These are phyloP conservation scores for Xylaria curta DNA, from an alignment of 495 filamentous ascomycete species.

Conservation along the genomic window DNA sequence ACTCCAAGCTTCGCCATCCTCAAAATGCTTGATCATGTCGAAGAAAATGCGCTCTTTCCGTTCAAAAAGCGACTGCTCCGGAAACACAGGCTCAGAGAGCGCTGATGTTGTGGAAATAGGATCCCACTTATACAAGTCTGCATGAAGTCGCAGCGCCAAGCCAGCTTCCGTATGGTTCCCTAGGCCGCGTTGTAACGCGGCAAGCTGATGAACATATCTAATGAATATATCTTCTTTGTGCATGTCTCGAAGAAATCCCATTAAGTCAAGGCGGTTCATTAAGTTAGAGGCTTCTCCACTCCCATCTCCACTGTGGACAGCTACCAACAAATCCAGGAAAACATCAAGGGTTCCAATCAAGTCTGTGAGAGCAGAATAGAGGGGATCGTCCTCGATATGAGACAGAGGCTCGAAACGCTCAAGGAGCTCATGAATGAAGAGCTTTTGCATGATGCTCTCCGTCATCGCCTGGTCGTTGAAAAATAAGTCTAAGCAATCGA, in stretches of 20 bases:
- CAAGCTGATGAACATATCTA: conserved; percentile 93
- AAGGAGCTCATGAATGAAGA: conserved; percentile 87
- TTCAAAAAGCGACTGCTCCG: conserved; percentile 88
- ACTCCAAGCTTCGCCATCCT: conserved; percentile 91
- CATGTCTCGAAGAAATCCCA: conserved; percentile 98
- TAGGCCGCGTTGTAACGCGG: conserved; percentile 73
- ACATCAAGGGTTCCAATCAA: conserved; percentile 86
- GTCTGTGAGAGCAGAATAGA: conserved; percentile 77
- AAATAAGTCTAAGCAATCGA: conserved; percentile 89
- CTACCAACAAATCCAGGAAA: conserved; percentile 87
- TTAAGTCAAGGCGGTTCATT: conserved; percentile 85
- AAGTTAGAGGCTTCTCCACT: conserved; percentile 73
- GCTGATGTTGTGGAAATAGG: conserved; percentile 69
- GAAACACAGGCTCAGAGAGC: conserved; percentile 74
- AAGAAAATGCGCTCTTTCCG: conserved; percentile 93
- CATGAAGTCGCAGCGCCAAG: conserved; percentile 86
- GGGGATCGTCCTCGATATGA: conserved; percentile 67
- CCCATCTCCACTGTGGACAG: conserved; percentile 83
- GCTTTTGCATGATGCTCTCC: conserved; percentile 88
- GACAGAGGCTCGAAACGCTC: conserved; percentile 78
- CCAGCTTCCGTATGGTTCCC: conserved; percentile 90
- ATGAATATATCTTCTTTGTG: conserved; percentile 97
- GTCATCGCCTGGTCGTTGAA: conserved; percentile 89
- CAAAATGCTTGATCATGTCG: conserved; percentile 90
- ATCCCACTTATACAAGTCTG: conserved; percentile 94